Conservation (phyloP, 2,329 filamentous ascomycete species). For the Ophiostoma triangulosporum region DNA sequence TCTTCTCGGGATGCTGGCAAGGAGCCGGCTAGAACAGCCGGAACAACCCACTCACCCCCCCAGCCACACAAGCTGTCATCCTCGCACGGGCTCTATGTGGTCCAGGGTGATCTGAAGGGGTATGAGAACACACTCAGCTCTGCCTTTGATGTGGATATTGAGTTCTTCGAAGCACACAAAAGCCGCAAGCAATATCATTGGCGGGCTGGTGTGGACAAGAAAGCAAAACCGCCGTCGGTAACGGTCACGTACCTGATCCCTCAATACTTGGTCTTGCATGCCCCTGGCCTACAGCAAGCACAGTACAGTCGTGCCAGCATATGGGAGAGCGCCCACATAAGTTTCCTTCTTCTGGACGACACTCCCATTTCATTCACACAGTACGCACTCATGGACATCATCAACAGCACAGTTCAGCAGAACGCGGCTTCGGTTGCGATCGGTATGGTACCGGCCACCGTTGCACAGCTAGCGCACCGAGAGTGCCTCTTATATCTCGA, state of each 20-base stretch:
- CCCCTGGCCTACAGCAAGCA: background rate
- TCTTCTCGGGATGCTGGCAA: no score
- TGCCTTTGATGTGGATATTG: conserved; percentile 18
- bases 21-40: no score
- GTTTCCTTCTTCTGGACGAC: conserved; percentile 22
- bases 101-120: conserved; percentile 12
- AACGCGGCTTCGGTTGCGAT: background rate
- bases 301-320: conserved; percentile 20
- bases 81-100: conserved; percentile 15
- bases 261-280: background rate
- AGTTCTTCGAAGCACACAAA: conserved; percentile 21
- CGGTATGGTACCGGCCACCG: conserved; percentile 4
- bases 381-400: conserved; percentile 15
- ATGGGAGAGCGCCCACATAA: conserved; percentile 19
- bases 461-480: conserved; percentile 13
- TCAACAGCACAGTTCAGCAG: conserved; percentile 6
- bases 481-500: conserved; percentile 27
- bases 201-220: no score
- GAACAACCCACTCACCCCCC: background rate
- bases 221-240: background rate
- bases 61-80: background rate
- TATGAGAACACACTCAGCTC: conserved; percentile 8
- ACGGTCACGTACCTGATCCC: background rate
- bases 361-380: conserved; percentile 6
- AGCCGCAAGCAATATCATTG: conserved; percentile 15